Conservation (phyloP, 495 filamentous ascomycete species). For the Penicillium goetzii region DNA sequence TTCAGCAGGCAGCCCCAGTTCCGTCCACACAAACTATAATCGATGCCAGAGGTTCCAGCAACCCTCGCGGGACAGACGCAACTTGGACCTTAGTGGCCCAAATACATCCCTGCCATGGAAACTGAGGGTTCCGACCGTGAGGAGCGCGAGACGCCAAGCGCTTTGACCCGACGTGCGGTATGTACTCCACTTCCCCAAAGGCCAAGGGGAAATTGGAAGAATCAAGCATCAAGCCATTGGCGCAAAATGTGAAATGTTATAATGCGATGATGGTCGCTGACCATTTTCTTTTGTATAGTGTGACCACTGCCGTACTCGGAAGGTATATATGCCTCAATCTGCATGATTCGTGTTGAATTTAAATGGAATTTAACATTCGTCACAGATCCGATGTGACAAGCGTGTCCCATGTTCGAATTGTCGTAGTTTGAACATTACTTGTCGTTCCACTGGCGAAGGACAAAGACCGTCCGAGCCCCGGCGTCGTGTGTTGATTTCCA, state of each 20-base stretch:
- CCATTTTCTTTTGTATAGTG: slow-evolving; percentile 37
- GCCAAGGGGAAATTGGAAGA: not conserved
- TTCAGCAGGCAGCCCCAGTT: not conserved
- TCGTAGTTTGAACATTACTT: slow-evolving; percentile 45
- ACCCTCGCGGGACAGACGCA: not conserved
- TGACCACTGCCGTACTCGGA: slow-evolving; percentile 55
- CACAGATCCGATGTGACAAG: slow-evolving; percentile 52
- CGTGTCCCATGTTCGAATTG: slow-evolving; percentile 53
- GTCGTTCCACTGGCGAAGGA: slow-evolving; percentile 63
- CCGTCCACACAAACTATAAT: not conserved
- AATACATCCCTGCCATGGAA: slow-evolving; percentile 31
- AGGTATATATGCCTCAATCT: slow-evolving; percentile 39
- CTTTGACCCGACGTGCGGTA: slow-evolving; percentile 38
- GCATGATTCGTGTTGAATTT: not conserved
- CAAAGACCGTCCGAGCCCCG: slow-evolving; percentile 61
- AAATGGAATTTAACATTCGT: not conserved
- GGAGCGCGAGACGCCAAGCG: slow-evolving; percentile 31
- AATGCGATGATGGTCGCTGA: not conserved
- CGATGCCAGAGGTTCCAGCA: not conserved
- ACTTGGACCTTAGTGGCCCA: not conserved
- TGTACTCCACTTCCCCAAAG: slow-evolving; percentile 27
- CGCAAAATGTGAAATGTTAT: not conserved
- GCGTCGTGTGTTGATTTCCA: slow-evolving; percentile 67
- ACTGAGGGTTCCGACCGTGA: slow-evolving; percentile 41
- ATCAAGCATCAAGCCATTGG: not conserved